Base-by-base conservation (phyloP, 352 stramenopile species). In the Phytophthora pseudosyringae region DNA sequence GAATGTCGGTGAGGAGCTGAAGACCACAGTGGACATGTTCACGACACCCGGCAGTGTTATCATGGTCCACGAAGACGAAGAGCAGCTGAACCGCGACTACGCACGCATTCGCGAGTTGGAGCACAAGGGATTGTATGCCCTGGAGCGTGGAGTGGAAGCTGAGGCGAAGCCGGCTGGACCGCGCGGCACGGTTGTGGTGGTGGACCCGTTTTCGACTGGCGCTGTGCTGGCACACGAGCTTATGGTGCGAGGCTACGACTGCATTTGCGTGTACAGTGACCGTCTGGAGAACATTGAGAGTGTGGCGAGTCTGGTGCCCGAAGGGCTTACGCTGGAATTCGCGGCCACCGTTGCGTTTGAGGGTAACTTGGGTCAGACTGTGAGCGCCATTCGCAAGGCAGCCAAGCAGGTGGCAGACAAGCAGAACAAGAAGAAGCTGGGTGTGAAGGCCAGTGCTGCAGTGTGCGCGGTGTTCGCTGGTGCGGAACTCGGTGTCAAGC, bases 151-250 rank as follows among this genome's bases (percentile, higher is more conserved):
- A 68, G 33, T 60, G 4, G 48, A 73, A 52, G 26, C 15, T 26
- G 55, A 65, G 2, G 45, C 58, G 3, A 56, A 69, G 15, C 15
- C 13, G 4, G 59, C 57, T 5, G 28, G 44, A 35, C 13, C 51
- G 5, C 86, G 83, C 29, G 87, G 90, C 39, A 80, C 93, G 11
- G 95, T 98, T 1, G 86, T 98, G 26, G 80, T 99, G 16, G 94
- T 99, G 25, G 94, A 98, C 69, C 95, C 97, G 2, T 99, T 99
- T 71, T 98, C 91, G 5, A 98, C 96, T 32, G 97, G 96, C 49
- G 97, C 94, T 28, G 81, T 99, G 41, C 77, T 99, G 11, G 96
- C 93, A 16, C 91, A 98, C 48, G 85, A 95, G 65, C 90, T 98
- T 48, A 88, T 88, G 63, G 79, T 80, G 38, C 83, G 90, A 45